Conservation (phyloP, 2,329 filamentous ascomycete genomes). For the Gyromitra esculenta region DNA sequence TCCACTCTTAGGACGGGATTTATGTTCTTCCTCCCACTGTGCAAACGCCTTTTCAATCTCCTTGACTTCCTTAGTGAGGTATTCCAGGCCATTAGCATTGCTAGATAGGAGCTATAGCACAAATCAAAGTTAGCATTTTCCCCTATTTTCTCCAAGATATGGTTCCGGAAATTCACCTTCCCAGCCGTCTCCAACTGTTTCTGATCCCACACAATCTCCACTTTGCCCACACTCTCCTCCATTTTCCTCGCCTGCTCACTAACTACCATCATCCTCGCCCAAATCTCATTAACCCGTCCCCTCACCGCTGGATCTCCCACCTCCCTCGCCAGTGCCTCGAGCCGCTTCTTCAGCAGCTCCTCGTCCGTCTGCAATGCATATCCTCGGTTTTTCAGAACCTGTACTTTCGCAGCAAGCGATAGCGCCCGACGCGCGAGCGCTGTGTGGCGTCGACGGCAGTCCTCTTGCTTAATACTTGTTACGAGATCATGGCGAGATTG, state of each 20-base stretch:
- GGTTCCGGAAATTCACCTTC: conserved; percentile 46
- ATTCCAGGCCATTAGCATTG: conserved; percentile 60
- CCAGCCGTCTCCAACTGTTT: conserved; percentile 70
- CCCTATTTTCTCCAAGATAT: neutral
- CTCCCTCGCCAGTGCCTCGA: conserved; percentile 73
- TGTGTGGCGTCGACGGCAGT: conserved; percentile 76
- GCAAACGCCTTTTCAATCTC: conserved; percentile 67
- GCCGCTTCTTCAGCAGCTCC: conserved; percentile 77
- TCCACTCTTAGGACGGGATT: conserved; percentile 44
- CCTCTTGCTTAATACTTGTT: conserved; percentile 76
- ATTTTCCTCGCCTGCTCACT: conserved; percentile 77
- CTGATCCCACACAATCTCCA: conserved; percentile 82
- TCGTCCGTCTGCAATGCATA: conserved; percentile 83
- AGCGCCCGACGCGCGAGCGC: conserved; percentile 77
- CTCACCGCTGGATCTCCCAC: conserved; percentile 79
- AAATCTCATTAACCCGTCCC: conserved; percentile 83
- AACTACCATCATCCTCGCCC: conserved; percentile 80
- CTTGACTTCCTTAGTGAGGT: conserved; percentile 73
- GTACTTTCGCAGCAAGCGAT: conserved; percentile 79
- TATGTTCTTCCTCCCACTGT: conserved; percentile 65
- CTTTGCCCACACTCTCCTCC: conserved; percentile 77
- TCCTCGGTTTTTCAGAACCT: conserved; percentile 81
- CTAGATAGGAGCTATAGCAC: conserved; percentile 57
- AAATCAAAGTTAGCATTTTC: conserved; percentile 38
- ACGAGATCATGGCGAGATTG: conserved; percentile 80